These are phyloP conservation scores for Calamus simplicifolius DNA, from an alignment of 176 grass and related monocot genomes.

Conservation along the genomic window DNA sequence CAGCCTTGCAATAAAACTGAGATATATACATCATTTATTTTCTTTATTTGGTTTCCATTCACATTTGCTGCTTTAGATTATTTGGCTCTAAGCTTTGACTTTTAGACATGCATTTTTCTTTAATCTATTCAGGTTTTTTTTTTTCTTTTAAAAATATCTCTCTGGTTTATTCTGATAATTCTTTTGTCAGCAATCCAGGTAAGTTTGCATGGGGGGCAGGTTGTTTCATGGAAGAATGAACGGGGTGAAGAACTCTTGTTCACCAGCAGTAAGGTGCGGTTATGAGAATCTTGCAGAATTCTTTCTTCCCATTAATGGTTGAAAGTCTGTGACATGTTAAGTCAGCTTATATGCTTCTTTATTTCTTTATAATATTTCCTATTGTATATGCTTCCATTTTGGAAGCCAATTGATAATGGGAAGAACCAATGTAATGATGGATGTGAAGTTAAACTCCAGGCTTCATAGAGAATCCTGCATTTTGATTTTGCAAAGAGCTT, in stretches of 20 bases:
- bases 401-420: too few species aligned
- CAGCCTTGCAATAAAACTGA: too few species aligned
- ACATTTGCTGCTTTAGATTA: neutral
- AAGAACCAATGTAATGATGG: too few species aligned
- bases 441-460: too few species aligned
- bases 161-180: neutral
- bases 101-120: neutral
- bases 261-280: conserved; percentile 82
- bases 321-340: too few species aligned
- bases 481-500: too few species aligned
- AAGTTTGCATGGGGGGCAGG: conserved; percentile 88
- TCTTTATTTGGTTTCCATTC: neutral
- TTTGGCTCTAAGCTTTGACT: neutral
- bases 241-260: conserved; percentile 86
- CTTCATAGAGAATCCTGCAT: too few species aligned
- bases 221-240: conserved; percentile 91
- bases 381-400: too few species aligned
- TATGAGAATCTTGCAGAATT: neutral
- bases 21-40: neutral
- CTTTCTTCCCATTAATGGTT: too few species aligned
- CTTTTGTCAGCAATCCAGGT: conserved; percentile 49
- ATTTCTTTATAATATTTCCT: too few species aligned
- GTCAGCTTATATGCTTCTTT: too few species aligned
- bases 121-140: neutral
- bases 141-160: too few species aligned